Evolutionary conservation across 1,139 yeast species (phyloP).

Genomic region (Saccharomyces uvarum): DNA sequence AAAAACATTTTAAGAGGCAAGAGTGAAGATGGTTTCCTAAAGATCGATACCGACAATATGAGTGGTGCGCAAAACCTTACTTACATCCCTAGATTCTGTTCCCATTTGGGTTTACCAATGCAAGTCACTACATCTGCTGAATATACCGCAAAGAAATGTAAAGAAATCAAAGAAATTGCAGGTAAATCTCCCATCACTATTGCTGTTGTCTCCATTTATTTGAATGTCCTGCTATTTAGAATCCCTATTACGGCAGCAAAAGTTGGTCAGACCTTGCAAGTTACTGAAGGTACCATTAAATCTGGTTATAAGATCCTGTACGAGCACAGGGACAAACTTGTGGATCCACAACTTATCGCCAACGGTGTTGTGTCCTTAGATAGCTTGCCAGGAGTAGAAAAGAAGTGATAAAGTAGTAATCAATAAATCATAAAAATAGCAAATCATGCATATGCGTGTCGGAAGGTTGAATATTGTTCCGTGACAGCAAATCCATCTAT

Average conservation of each 20-base stretch:
- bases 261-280: constrained; percentile 93
- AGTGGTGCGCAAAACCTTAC: constrained; percentile 90
- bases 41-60: constrained; percentile 47
- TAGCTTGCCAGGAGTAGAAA: constrained; percentile 45
- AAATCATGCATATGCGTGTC: background rate
- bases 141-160: constrained; percentile 79
- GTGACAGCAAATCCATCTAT: background rate
- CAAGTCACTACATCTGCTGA: constrained; percentile 92
- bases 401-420: constrained; percentile 20
- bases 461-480: background rate
- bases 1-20: constrained; percentile 66
- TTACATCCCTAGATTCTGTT: constrained; percentile 90
- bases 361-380: constrained; percentile 60
- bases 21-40: constrained; percentile 36
- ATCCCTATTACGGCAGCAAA: constrained; percentile 60
- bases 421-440: constrained; percentile 2
- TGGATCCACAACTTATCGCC: constrained; percentile 76
- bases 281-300: constrained; percentile 93
- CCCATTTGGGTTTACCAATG: constrained; percentile 80
- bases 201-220: constrained; percentile 94
- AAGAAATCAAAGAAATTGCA: constrained; percentile 87
- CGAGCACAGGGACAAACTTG: constrained; percentile 62
- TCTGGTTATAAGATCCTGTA: constrained; percentile 80
- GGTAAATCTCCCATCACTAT: constrained; percentile 96
- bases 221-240: constrained; percentile 80